phyloP scores from a whole-genome alignment of 495 filamentous ascomycete species.

The Oidiodendron maius region DNA sequence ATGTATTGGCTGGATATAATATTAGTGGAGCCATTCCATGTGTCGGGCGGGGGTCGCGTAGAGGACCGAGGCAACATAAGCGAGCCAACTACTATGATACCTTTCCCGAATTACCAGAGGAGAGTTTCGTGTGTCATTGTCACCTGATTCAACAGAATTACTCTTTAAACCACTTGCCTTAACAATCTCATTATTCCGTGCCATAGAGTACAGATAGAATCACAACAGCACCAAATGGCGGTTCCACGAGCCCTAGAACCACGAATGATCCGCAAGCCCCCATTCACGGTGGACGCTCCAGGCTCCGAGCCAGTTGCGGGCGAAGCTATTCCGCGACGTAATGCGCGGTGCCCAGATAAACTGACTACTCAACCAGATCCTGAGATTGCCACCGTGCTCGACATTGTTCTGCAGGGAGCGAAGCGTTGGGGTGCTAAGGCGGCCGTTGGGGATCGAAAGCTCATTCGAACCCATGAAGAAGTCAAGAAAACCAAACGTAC shows the following conservation, averaged over 20 bases:
- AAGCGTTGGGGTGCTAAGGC: constrained; percentile 47
- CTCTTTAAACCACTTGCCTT: no score
- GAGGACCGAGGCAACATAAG: no score
- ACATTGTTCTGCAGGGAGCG: constrained; percentile 49
- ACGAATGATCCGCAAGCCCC: constrained; percentile 39
- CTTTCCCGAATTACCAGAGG: no score
- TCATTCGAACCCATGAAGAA: constrained; percentile 54
- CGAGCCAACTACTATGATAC: no score
- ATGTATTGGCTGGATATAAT: no score
- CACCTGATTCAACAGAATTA: no score
- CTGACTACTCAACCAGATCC: constrained; percentile 44
- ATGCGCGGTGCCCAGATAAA: constrained; percentile 45
- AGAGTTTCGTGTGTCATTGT: no score
- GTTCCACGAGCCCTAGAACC: constrained; percentile 10
- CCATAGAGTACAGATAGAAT: no score
- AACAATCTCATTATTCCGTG: no score
- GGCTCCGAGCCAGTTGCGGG: constrained; percentile 43
- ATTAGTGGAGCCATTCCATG: no score
- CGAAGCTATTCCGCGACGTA: constrained; percentile 58
- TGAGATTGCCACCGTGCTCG: constrained; percentile 50
- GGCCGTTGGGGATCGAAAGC: constrained; percentile 50
- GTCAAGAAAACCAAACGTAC: constrained; percentile 62
- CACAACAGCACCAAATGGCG: no score
- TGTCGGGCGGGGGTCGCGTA: no score
- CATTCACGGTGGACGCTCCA: constrained; percentile 50